phyloP scores from a whole-genome alignment of 139 green algal species.

The Chlorella sp. region DNA sequence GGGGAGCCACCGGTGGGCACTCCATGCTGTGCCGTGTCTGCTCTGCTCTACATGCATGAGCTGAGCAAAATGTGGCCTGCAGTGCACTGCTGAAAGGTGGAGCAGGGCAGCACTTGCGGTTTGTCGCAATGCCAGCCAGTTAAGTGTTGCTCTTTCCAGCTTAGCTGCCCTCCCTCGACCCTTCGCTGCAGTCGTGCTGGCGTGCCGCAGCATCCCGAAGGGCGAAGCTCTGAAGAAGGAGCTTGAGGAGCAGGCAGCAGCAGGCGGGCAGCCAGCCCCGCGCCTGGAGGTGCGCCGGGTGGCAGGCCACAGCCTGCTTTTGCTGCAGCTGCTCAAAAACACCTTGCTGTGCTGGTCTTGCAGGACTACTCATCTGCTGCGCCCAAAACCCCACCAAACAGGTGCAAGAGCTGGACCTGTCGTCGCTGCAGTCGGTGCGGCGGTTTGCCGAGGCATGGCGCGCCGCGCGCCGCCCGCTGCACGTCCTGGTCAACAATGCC shows the following conservation, averaged over 20 bases:
- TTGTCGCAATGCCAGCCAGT: too few relatives aligned
- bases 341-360: too few relatives aligned
- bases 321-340: too few relatives aligned
- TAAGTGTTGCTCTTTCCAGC: too few relatives aligned
- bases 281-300: conserved; percentile 43
- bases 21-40: too few relatives aligned
- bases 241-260: conserved; percentile 49
- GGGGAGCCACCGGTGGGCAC: conserved; percentile 66
- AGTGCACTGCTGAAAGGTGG: too few relatives aligned
- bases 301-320: too few relatives aligned
- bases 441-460: conserved; percentile 73
- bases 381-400: too few relatives aligned
- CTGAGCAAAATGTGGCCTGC: too few relatives aligned
- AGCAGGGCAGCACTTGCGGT: too few relatives aligned
- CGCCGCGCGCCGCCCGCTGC: conserved; percentile 59
- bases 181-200: conserved; percentile 73
- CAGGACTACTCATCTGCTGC: too few relatives aligned
- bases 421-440: conserved; percentile 78
- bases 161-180: background rate
- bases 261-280: conserved; percentile 2
- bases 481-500: conserved; percentile 93
- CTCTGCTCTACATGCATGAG: too few relatives aligned
- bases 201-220: conserved; percentile 66
- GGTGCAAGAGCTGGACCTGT: conserved; percentile 82
- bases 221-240: conserved; percentile 58